Percentiles rank a stretch among this genome's conserved stretches.
These are phyloP conservation scores for Tolypocladium album DNA, from an alignment of 2,329 filamentous ascomycete genomes.

Conservation along the genomic window DNA sequence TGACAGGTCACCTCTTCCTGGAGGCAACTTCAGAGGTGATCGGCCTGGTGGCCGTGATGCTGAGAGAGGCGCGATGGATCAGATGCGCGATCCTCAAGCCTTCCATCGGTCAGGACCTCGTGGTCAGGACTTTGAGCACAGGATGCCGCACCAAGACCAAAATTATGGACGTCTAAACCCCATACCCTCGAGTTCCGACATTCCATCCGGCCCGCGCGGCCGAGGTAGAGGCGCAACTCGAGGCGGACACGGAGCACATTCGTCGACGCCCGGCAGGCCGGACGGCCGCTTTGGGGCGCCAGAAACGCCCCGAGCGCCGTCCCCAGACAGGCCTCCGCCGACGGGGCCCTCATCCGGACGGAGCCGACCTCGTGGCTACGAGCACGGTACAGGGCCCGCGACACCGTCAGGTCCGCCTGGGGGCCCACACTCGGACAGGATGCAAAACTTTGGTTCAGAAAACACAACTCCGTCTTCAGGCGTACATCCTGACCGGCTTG, in stretches of 20 bases:
- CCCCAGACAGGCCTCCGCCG: constrained; percentile 40
- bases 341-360: constrained; percentile 42
- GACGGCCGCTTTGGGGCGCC: constrained; percentile 30
- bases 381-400: constrained; percentile 19
- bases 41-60: constrained; percentile 27
- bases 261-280: constrained; percentile 25
- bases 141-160: constrained; percentile 42
- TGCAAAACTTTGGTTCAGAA: constrained; percentile 25
- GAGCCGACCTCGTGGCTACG: constrained; percentile 32
- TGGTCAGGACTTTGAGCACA: constrained; percentile 38
- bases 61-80: constrained; percentile 20
- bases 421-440: constrained; percentile 28
- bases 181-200: constrained; percentile 32
- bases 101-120: constrained; percentile 25
- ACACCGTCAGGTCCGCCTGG: constrained; percentile 16
- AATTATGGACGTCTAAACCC: constrained; percentile 53
- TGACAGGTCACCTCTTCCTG: constrained; percentile 19
- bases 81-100: constrained; percentile 26
- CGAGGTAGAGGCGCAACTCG: constrained; percentile 34
- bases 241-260: constrained; percentile 20
- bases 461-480: constrained; percentile 16
- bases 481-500: constrained; percentile 40
- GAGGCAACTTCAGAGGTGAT: constrained; percentile 20
- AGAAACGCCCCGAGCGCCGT: constrained; percentile 30
- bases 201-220: constrained; percentile 46